Base-by-base conservation (phyloP, 768 basidiomycete species). In the Symmetrospora coprosmae region DNA sequence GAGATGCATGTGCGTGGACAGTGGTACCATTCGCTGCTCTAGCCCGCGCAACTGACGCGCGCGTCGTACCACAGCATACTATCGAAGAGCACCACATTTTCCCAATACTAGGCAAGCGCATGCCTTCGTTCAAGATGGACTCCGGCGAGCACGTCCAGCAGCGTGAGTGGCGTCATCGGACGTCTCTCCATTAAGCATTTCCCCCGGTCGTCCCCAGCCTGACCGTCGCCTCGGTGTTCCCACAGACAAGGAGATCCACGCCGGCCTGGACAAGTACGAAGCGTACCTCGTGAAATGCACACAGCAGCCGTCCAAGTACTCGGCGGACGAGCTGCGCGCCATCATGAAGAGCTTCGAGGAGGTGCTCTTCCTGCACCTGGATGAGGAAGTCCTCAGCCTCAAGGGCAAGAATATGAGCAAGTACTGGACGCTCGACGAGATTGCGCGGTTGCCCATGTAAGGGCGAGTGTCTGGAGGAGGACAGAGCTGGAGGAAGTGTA, bases 111-210 rank as follows among this genome's bases (percentile, higher is more conserved):
- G 72, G 68, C 13, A 65, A 64, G 61, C 68, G 69, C 60, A 72
- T 73, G 72, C 72, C 72, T 7, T 70, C 72, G 58, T 73, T 73
- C 67, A 70, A 71, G 60, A 61, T 60, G 16, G 72, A 69, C 13
- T 65, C 66, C 9, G 72, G 72, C 6, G 67, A 67, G 60, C 72
- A 73, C 61, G 58, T 73, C 2, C 65, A 72, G 60, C 65, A 70
- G 16, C 71, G 72, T 71, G 47, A 60, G 68, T 62, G 21, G 14
- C 21, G 37, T 11, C 50, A 33, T 55, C 60, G 30, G 14, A 0
- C 4, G 17, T 51, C 30, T 2, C n/a, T 19, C 21, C 16, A 9
- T 30, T 38, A 27, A 39, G 3, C 27, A 14, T 28, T 50, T 14
- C 17, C 30, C 33, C 8, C 39, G n/a, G n/a, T n/a, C n/a, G n/a